Conservation (phyloP, 805 yeast genomes). For the Yamadazyma akitaensis region DNA sequence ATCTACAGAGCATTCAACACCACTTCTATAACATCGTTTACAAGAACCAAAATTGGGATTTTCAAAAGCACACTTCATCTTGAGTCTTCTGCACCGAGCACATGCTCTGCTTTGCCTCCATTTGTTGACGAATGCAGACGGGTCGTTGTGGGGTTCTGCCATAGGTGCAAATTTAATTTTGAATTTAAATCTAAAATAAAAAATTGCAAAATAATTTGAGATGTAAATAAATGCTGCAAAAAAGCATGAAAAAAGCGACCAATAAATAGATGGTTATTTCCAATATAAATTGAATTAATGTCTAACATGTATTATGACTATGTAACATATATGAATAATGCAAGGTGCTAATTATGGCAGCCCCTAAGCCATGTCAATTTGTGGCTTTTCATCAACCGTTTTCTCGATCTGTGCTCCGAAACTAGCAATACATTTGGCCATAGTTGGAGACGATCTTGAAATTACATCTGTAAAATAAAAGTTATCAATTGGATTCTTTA, state of each 20-base stretch:
- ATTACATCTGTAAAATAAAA: constrained; percentile 87
- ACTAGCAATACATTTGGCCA: constrained; percentile 80
- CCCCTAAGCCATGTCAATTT: constrained; percentile 29
- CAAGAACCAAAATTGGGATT: constrained; percentile 45
- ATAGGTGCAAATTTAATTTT: neutral
- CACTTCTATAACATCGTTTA: constrained; percentile 42
- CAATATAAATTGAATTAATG: neutral
- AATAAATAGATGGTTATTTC: no score
- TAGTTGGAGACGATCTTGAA: constrained; percentile 82
- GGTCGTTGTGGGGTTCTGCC: constrained; percentile 1
- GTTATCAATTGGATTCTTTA: constrained; percentile 73
- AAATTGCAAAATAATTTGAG: neutral
- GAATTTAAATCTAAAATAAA: no score
- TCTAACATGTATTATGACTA: constrained; percentile 5
- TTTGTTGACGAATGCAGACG: constrained; percentile 31
- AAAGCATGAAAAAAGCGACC: no score
- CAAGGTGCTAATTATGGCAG: constrained; percentile 1
- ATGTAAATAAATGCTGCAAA: neutral
- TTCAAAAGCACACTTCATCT: constrained; percentile 51
- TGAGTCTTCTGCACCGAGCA: constrained; percentile 53
- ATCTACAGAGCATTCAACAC: constrained; percentile 47
- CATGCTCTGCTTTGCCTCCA: constrained; percentile 52
- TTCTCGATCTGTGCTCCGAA: constrained; percentile 68
- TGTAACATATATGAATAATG: constrained; percentile 5
- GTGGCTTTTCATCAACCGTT: constrained; percentile 46